These are phyloP conservation scores for Verticillium klebahnii DNA, from an alignment of 2,329 filamentous ascomycete species.

Conservation along the genomic window DNA sequence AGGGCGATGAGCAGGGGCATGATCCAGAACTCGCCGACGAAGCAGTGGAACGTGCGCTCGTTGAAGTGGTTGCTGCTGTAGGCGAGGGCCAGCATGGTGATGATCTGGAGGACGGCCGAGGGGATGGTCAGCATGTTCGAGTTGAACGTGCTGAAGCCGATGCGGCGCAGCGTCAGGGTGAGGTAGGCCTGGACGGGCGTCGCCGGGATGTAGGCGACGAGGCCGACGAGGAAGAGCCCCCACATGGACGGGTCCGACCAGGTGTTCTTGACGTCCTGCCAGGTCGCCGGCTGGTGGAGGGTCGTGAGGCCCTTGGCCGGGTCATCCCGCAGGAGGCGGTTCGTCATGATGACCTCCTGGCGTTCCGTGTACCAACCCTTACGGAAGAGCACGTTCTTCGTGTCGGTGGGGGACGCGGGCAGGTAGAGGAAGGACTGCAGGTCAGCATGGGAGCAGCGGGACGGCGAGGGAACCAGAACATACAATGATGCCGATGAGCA, in stretches of 20 bases:
- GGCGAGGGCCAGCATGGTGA: conserved; percentile 50
- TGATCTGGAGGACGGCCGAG: conserved; percentile 49
- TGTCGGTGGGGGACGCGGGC: conserved; percentile 61
- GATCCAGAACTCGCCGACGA: conserved; percentile 47
- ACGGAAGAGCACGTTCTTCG: conserved; percentile 54
- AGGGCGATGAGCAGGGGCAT: conserved; percentile 47
- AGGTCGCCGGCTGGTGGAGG: conserved; percentile 36
- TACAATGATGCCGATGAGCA: conserved; percentile 43
- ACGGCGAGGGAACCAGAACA: conserved; percentile 7
- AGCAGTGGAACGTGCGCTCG: conserved; percentile 47
- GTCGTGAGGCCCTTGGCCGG: conserved; percentile 47
- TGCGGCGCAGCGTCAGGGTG: conserved; percentile 49
- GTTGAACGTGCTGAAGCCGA: conserved; percentile 54
- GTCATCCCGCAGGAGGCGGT: conserved; percentile 50
- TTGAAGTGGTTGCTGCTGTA: conserved; percentile 51
- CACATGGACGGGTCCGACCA: conserved; percentile 43
- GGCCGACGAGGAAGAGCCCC: conserved; percentile 44
- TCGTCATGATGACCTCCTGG: conserved; percentile 68
- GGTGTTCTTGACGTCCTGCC: conserved; percentile 36
- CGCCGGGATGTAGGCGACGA: conserved; percentile 45
- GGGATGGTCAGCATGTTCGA: conserved; percentile 61
- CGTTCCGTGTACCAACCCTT: conserved; percentile 63
- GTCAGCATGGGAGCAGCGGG: background rate
- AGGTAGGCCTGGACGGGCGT: conserved; percentile 44
- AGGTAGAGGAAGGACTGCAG: conserved; percentile 50